These are phyloP conservation scores for Lunularia cruciata DNA, from an alignment of 225 moss, liverwort and hornwort species.

Conservation along the genomic window DNA sequence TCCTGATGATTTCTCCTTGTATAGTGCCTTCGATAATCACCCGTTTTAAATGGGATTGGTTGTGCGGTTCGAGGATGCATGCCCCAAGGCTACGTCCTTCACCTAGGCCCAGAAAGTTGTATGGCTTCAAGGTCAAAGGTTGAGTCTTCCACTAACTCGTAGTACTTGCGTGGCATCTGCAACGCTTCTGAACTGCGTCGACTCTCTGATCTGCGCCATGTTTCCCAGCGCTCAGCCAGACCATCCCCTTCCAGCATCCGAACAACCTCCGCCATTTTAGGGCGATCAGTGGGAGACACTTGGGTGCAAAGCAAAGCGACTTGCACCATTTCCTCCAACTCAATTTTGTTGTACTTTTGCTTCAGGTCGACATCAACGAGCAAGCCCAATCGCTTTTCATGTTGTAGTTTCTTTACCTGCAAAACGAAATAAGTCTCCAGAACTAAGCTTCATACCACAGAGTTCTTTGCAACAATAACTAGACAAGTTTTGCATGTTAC, in stretches of 20 bases:
- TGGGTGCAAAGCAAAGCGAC: slow-evolving; percentile 88
- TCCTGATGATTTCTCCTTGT: too few species aligned
- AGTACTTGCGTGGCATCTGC: slow-evolving; percentile 69
- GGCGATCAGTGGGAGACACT: slow-evolving; percentile 69
- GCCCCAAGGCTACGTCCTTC: background rate
- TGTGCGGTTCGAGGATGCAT: too few species aligned
- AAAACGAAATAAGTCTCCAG: background rate
- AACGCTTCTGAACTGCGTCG: slow-evolving; percentile 63
- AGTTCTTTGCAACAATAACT: too few species aligned
- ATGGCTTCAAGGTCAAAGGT: slow-evolving; percentile 88
- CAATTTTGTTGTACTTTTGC: slow-evolving; percentile 64
- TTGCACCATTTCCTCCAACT: slow-evolving; percentile 99
- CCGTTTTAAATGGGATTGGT: too few species aligned
- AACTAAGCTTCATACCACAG: too few species aligned
- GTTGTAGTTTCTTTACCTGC: slow-evolving; percentile 92
- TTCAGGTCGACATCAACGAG: slow-evolving; percentile 80
- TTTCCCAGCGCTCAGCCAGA: slow-evolving; percentile 86
- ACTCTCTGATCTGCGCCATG: slow-evolving; percentile 79
- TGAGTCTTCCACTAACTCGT: slow-evolving; percentile 83
- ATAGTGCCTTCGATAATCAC: too few species aligned
- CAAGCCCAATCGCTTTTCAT: slow-evolving; percentile 81
- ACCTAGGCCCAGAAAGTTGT: slow-evolving; percentile 88
- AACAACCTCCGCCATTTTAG: slow-evolving; percentile 88
- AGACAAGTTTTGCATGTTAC: too few species aligned
- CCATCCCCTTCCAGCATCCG: slow-evolving; percentile 95